Base-by-base conservation (phyloP, 2,329 filamentous ascomycete genomes). In the Blumeria hordei region DNA sequence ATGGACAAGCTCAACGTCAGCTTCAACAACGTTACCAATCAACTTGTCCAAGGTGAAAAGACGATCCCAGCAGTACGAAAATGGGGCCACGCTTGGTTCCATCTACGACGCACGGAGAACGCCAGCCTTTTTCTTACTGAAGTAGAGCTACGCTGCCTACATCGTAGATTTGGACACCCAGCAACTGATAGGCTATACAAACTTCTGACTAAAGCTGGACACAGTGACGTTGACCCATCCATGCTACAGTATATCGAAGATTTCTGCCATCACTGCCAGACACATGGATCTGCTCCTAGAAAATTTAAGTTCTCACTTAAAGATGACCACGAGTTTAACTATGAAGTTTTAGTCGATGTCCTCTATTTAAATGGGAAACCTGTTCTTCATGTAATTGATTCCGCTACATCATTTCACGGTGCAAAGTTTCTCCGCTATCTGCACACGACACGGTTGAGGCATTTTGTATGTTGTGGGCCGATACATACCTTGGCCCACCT, bases 291-390 rank as follows among this genome's bases (percentile, higher is more conserved):
- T 41, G 34, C 35, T 53, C 51, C 51, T 41, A 18, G 36, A 36
- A 35, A 34, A n/a, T 53, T 53, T 32, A 53, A 53, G 51, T 53
- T 53, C 33, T 41, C 35, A n/a, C 51, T 41, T n/a, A 53, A 53
- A 41, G 51, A 53, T 32, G 51, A 53, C 41, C 51, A 37, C 6
- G 51, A 39, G 34, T 53, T 53, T n/a, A 53, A 53, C 51, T 53
- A 53, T 32, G 51, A 53, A 53, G 35, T 53, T 53, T 39, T 41
- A n/a, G 51, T 53, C 21, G 51, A 53, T 53, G 14, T 53, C 28
- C 28, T 53, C 14, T 41, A 53, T 37, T 2, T 53, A 32, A 53
- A 18, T 53, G 51, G 36, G 21, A 53, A 21, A 6, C 51, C 16
- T 41, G 3, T 53, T n/a, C 36, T 53, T 53, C 51, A 53, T 37